Conservation (phyloP, 1,284 basidiomycete species). For the Trichosporon sp. region DNA sequence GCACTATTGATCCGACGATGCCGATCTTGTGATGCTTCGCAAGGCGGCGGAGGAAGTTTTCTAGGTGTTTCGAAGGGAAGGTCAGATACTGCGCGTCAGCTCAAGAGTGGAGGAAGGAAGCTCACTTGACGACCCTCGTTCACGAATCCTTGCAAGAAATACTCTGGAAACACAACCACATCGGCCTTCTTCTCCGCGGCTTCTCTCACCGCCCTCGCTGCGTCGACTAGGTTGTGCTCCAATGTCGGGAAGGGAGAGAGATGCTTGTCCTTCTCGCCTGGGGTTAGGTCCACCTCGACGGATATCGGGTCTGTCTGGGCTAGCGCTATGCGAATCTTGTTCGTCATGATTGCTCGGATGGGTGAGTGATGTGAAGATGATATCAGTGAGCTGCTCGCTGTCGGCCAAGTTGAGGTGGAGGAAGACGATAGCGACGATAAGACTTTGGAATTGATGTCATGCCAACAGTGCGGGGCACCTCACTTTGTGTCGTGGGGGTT, state of each 20-base stretch:
- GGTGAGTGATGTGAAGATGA: neutral
- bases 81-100: conserved; percentile 36
- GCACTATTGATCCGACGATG: conserved; percentile 41
- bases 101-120: too few species aligned
- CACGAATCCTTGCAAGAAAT: conserved; percentile 46
- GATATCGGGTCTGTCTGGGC: conserved; percentile 4
- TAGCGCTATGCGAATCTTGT: conserved; percentile 5
- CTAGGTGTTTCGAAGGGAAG: conserved; percentile 30
- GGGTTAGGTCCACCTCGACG: neutral
- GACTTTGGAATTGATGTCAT: neutral
- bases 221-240: conserved; percentile 29
- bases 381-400: neutral
- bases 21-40: conserved; percentile 28
- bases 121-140: conserved; percentile 38
- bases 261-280: neutral
- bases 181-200: conserved; percentile 29
- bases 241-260: conserved; percentile 27
- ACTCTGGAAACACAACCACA: conserved; percentile 47
- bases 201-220: conserved; percentile 19
- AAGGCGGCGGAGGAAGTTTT: conserved; percentile 24
- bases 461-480: neutral
- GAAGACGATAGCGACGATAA: neutral
- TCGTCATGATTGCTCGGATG: neutral
- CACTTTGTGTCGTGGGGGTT: neutral
- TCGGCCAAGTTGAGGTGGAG: neutral